Conservation (phyloP, 352 stramenopile genomes). For the Phytophthora hybrid region DNA sequence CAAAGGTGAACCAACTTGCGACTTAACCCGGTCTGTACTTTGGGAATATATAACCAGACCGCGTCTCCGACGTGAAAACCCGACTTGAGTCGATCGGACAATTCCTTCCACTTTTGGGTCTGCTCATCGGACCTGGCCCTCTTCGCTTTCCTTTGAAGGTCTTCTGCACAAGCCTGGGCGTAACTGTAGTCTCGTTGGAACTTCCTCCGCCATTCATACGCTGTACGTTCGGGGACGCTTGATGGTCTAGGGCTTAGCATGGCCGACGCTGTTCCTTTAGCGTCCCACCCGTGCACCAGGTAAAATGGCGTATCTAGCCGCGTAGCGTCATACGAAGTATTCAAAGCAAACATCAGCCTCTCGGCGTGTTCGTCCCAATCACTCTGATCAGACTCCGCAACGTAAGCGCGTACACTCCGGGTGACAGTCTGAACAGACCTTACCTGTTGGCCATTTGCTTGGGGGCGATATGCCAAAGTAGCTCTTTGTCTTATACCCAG, state of each 20-base stretch:
- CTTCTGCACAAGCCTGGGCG: slow-evolving; percentile 1
- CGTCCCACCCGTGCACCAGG: slow-evolving; percentile 28
- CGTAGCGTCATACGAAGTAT: slow-evolving; percentile 22
- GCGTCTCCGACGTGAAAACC: not conserved
- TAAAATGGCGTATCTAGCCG: slow-evolving; percentile 21
- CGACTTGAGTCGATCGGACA: not conserved
- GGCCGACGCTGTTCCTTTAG: slow-evolving; percentile 4
- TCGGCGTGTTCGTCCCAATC: slow-evolving; percentile 44
- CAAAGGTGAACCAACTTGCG: slow-evolving; percentile 1
- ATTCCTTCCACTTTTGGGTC: not conserved
- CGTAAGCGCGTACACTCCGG: slow-evolving; percentile 21
- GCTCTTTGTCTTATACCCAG: slow-evolving; percentile 26
- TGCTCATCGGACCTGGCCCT: not conserved
- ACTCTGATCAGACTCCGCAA: slow-evolving; percentile 27
- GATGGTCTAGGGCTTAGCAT: not conserved
- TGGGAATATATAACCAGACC: slow-evolving; percentile 1
- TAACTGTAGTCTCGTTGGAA: slow-evolving; percentile 9
- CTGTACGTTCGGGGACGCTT: not conserved
- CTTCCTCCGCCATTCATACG: slow-evolving; percentile 6
- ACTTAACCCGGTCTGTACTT: not conserved
- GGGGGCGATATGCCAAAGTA: slow-evolving; percentile 39
- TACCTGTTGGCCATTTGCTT: slow-evolving; percentile 49
- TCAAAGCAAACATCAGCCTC: slow-evolving; percentile 33
- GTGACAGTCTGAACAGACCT: slow-evolving; percentile 40
- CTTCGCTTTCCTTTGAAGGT: slow-evolving; percentile 7